These are phyloP conservation scores for Fusarium protoensiforme DNA, from an alignment of 2,329 filamentous ascomycete genomes.

Conservation along the genomic window DNA sequence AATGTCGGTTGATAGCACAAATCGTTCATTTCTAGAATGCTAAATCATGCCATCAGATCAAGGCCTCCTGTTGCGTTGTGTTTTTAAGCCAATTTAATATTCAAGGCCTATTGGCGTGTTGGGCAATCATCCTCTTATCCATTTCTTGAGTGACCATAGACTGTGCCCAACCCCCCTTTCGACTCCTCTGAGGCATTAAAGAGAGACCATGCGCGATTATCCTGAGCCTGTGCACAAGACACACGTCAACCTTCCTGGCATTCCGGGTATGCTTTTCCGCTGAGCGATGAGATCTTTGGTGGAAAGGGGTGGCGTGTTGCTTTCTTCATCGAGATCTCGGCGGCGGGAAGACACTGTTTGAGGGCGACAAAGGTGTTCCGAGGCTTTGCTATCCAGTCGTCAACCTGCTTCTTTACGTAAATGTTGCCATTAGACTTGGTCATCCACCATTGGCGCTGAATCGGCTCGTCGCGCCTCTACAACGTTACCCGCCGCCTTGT, in stretches of 20 bases:
- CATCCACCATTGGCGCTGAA: background rate
- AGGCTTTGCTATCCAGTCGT: background rate
- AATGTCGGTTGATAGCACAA: no score
- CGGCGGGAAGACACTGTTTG: background rate
- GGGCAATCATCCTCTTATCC: no score
- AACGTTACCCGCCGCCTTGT: background rate
- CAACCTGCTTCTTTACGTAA: background rate
- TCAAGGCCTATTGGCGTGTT: no score
- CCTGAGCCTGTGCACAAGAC: background rate
- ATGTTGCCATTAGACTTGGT: background rate
- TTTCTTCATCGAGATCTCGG: background rate
- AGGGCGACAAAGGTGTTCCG: no score
- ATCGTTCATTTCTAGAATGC: background rate
- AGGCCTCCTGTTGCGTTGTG: background rate
- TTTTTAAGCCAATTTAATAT: background rate
- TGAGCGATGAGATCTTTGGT: background rate
- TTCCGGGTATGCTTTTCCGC: background rate
- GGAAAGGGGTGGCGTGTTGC: background rate
- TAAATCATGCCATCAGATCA: background rate
- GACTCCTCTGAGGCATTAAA: background rate
- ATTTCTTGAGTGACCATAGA: background rate
- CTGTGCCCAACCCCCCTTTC: background rate
- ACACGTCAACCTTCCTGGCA: background rate
- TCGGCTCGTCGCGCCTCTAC: background rate
- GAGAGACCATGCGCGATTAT: background rate